Percentiles rank a stretch among this genome's conserved stretches.
These are phyloP conservation scores for Colletotrichum sp. DNA, from an alignment of 2,329 filamentous ascomycete species.

Conservation along the genomic window DNA sequence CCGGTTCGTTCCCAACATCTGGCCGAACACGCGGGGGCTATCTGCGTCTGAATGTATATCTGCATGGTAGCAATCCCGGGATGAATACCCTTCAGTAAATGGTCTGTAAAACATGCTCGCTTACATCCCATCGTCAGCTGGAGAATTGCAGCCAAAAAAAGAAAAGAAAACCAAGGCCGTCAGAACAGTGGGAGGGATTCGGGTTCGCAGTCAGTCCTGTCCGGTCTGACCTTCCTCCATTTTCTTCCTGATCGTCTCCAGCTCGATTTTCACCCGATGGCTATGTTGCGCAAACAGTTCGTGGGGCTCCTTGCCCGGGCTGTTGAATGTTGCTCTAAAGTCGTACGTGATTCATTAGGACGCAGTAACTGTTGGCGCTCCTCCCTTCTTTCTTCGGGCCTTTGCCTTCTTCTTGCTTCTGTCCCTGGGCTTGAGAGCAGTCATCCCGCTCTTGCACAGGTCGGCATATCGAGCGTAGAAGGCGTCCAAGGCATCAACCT, in stretches of 20 bases:
- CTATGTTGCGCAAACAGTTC: background rate
- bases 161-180: background rate
- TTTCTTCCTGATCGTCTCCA: background rate
- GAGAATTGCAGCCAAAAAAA: background rate
- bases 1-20: background rate
- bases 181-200: background rate
- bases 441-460: conserved; percentile 88
- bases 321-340: background rate
- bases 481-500: conserved; percentile 73
- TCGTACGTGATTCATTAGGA: background rate
- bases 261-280: background rate
- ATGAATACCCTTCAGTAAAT: background rate
- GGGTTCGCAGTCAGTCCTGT: background rate
- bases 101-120: background rate
- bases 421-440: conserved; percentile 89
- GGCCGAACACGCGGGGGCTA: background rate
- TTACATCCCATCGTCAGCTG: background rate
- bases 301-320: background rate
- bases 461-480: conserved; percentile 92
- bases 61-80: background rate
- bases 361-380: background rate
- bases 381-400: conserved; percentile 71
- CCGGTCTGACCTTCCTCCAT: background rate
- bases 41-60: background rate
- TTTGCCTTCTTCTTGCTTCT: conserved; percentile 85